Evolutionary conservation across 805 yeast species (phyloP).

Genomic region (Candida bentonensis): DNA sequence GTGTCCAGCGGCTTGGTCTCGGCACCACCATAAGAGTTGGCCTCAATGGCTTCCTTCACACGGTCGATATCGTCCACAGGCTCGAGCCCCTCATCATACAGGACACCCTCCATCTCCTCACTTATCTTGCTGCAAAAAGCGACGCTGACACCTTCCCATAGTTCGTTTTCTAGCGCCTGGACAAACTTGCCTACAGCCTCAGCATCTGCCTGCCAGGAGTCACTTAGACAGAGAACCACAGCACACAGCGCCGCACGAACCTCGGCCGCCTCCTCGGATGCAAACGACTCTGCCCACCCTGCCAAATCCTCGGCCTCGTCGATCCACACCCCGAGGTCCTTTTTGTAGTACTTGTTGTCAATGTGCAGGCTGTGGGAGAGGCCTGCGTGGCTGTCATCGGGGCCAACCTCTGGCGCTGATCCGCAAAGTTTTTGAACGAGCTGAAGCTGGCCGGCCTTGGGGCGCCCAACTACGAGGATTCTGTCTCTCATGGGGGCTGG

Average conservation of each 20-base stretch:
- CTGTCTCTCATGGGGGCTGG: background rate
- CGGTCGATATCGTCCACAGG: slow-evolving; percentile 14
- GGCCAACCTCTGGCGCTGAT: slow-evolving; percentile 8
- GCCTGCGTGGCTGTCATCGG: slow-evolving; percentile 17
- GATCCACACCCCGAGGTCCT: slow-evolving; percentile 21
- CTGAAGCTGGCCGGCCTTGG: slow-evolving; percentile 21
- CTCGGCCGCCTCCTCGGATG: slow-evolving; percentile 21
- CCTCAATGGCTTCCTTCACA: slow-evolving; percentile 17
- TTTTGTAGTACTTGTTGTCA: slow-evolving; percentile 21
- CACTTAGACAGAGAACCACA: slow-evolving; percentile 14
- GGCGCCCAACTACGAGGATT: slow-evolving; percentile 21
- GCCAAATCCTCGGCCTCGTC: slow-evolving; percentile 19
- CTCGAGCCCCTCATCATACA: slow-evolving; percentile 18
- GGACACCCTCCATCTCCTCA: slow-evolving; percentile 6
- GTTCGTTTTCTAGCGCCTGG: slow-evolving; percentile 11
- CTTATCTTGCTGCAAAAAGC: slow-evolving; percentile 10
- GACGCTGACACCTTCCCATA: slow-evolving; percentile 15
- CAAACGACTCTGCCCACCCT: slow-evolving; percentile 21
- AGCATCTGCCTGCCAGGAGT: slow-evolving; percentile 1
- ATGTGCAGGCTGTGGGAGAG: slow-evolving; percentile 14
- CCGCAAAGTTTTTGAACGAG: slow-evolving; percentile 20
- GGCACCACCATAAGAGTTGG: background rate
- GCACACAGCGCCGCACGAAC: slow-evolving; percentile 24
- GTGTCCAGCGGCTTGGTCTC: background rate
- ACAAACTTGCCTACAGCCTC: slow-evolving; percentile 10